phyloP scores from a whole-genome alignment of 345 rosid genomes.

The Citrus reticulata region DNA sequence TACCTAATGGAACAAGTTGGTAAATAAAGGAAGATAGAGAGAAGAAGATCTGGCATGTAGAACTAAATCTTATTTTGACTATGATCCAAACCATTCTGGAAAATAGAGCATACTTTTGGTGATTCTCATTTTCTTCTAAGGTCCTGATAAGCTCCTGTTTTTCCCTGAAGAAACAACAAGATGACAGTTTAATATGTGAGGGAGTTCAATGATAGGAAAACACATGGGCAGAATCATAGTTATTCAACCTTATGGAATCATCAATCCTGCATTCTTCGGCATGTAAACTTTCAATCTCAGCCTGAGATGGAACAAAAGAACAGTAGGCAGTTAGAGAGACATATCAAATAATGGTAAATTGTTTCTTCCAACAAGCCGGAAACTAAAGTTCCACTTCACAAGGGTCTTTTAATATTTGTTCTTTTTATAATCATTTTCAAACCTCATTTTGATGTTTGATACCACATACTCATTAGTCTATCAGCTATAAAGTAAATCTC shows the following conservation, averaged over 20 bases:
- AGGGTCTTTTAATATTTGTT: background rate
- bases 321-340: background rate
- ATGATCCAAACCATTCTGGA: background rate
- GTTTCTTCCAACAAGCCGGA: background rate
- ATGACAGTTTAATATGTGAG: slow-evolving; percentile 13
- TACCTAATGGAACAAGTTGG: slow-evolving; percentile 31
- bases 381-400: background rate
- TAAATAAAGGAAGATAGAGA: background rate
- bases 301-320: slow-evolving; percentile 30
- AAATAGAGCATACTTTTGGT: slow-evolving; percentile 34
- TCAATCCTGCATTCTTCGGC: slow-evolving; percentile 53
- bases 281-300: slow-evolving; percentile 47
- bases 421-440: background rate
- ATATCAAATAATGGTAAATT: background rate
- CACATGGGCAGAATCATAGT: slow-evolving; percentile 2
- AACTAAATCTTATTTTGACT: slow-evolving; percentile 1
- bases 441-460: background rate
- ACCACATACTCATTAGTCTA: background rate
- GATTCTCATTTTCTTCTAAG: slow-evolving; percentile 46
- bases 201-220: slow-evolving; percentile 3
- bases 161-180: slow-evolving; percentile 41
- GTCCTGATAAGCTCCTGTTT: slow-evolving; percentile 48
- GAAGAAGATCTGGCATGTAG: background rate
- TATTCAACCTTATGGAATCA: slow-evolving; percentile 57
- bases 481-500: background rate